phyloP scores from a whole-genome alignment of 805 yeast species.

The Candida sonorensis region DNA sequence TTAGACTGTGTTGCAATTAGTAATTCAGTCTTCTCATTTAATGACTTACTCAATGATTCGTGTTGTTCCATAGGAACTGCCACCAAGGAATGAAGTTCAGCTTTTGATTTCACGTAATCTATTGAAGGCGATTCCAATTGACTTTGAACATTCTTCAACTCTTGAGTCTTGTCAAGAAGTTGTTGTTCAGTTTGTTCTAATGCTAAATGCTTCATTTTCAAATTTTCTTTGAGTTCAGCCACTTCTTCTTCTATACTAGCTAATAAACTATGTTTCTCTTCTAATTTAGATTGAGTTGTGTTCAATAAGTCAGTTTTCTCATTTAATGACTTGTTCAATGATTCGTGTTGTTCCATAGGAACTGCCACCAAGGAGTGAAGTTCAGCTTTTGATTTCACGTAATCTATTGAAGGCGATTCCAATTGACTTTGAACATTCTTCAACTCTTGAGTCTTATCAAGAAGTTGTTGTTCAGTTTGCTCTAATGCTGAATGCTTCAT shows the following conservation, averaged over 20 bases:
- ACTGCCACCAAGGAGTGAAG: constrained; percentile 4
- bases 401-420: constrained; percentile 5
- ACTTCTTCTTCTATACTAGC: neutral
- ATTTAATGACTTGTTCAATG: constrained; percentile 2
- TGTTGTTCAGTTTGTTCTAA: no score
- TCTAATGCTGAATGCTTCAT: no score
- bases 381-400: constrained; percentile 3
- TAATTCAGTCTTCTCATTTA: neutral
- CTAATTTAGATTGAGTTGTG: neutral
- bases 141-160: neutral
- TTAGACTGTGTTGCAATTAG: no score
- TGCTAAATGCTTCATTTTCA: no score
- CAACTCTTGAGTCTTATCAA: no score
- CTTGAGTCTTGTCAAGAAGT: no score
- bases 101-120: constrained; percentile 4
- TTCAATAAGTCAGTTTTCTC: neutral
- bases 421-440: constrained; percentile 2
- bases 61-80: constrained; percentile 3
- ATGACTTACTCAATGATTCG: constrained; percentile 1
- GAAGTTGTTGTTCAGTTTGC: no score
- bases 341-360: constrained; percentile 2
- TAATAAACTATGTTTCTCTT: no score
- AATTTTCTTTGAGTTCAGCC: no score
- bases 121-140: constrained; percentile 5
- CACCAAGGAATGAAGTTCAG: constrained; percentile 4